Evolutionary conservation across 2,329 filamentous ascomycete species (phyloP).

Genomic region (Sporothrix pallida): DNA sequence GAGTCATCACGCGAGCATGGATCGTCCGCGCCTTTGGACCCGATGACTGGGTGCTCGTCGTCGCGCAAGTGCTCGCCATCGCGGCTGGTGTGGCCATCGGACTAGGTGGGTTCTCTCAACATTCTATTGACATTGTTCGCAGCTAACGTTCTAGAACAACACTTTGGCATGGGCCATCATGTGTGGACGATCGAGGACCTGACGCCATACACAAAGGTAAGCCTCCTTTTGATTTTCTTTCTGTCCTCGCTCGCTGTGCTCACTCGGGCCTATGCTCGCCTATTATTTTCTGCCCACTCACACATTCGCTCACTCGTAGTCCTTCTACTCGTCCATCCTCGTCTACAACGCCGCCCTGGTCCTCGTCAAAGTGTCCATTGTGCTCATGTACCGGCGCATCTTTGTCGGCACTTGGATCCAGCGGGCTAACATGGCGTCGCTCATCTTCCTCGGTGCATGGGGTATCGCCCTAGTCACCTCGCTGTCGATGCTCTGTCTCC

Average conservation of each 20-base stretch:
- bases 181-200: conserved; percentile 29
- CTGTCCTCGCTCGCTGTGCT: background rate
- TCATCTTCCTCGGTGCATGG: conserved; percentile 40
- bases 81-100: conserved; percentile 11
- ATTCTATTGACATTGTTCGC: no score
- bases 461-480: conserved; percentile 27
- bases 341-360: conserved; percentile 44
- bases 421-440: conserved; percentile 34
- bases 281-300: background rate
- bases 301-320: background rate
- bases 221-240: background rate
- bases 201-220: background rate
- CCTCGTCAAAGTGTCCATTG: conserved; percentile 46
- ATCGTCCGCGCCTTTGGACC: background rate
- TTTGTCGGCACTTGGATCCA: conserved; percentile 42
- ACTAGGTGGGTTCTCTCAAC: background rate
- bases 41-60: conserved; percentile 4
- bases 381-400: conserved; percentile 48
- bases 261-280: background rate
- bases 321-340: conserved; percentile 44
- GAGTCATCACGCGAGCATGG: conserved; percentile 13
- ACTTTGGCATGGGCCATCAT: conserved; percentile 36
- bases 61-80: conserved; percentile 6
- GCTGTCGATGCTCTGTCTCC: conserved; percentile 27
- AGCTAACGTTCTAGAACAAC: no score